These are phyloP conservation scores for Aspergillus carbonarius DNA, from an alignment of 2,329 filamentous ascomycete species.

Conservation along the genomic window DNA sequence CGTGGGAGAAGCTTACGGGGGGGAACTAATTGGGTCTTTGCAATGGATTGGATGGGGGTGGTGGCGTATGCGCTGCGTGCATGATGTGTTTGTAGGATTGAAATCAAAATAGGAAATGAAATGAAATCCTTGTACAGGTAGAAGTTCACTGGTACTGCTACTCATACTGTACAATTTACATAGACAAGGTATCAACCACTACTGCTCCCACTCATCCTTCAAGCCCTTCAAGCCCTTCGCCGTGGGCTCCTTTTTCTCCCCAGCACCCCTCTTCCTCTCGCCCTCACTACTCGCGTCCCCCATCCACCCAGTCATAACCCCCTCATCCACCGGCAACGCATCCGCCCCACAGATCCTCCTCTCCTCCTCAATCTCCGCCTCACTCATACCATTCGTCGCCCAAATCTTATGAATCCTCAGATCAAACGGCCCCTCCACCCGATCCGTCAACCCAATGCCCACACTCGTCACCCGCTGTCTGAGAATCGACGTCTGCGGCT, in stretches of 20 bases:
- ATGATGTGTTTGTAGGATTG: neutral
- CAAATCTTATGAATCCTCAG: slow-evolving; percentile 82
- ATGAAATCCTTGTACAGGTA: neutral
- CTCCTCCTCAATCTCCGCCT: slow-evolving; percentile 42
- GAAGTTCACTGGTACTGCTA: neutral
- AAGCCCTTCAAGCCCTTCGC: slow-evolving; percentile 37
- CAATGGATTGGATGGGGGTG: neutral
- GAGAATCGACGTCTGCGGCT: slow-evolving; percentile 88
- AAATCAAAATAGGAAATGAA: neutral
- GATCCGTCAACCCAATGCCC: slow-evolving; percentile 85
- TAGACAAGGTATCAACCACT: slow-evolving; percentile 8
- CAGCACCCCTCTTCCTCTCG: slow-evolving; percentile 1
- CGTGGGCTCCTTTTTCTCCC: slow-evolving; percentile 21
- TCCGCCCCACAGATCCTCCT: slow-evolving; percentile 40
- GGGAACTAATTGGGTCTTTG: slow-evolving; percentile 47
- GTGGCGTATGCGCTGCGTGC: neutral
- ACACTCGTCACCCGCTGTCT: slow-evolving; percentile 81
- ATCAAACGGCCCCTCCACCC: slow-evolving; percentile 84
- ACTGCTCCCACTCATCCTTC: slow-evolving; percentile 36
- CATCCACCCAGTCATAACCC: slow-evolving; percentile 31
- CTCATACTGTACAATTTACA: slow-evolving; percentile 17
- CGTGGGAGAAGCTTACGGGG: slow-evolving; percentile 68
- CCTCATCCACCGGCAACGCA: slow-evolving; percentile 39
- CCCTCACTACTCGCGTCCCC: slow-evolving; percentile 6
- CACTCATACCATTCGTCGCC: slow-evolving; percentile 73